Evolutionary conservation across 1,139 yeast genomes (phyloP), one percentile per base, ranked within the genome.

Genomic region (Lodderomyces theae): DNA sequence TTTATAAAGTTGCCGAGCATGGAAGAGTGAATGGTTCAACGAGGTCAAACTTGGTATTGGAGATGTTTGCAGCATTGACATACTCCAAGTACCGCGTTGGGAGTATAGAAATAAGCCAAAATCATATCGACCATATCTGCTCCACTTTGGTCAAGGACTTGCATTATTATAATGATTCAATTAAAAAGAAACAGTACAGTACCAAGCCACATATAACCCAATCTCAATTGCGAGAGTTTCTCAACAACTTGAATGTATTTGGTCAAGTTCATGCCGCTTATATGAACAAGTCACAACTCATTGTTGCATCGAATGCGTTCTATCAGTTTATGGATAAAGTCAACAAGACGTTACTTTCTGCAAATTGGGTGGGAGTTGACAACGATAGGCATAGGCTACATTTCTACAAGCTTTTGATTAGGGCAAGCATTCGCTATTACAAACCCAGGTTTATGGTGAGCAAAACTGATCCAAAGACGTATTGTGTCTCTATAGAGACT

Each of bases 121-220:
- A 58, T 28, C 65, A 69, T 1, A 53, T 61, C 21, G 62, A 62
- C 40, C 57, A 54, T 10, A 47, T 68, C 0, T 63, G 69, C 44
- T 53, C 65, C 2, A 54, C 60, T 33, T 58, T 72, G 37, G 55
- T 55, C 43, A 60, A 63, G 19, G 73, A 69, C 40, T 42, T 70
- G 12, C 61, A 63, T 42, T 63, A 66, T 42, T 64, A 56, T 49
- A 61, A 62, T 37, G 72, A 68, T 43, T 55, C 46, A 39, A 65
- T 68, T 40, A 55, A 51, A 35, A 63, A 64, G 29, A 35, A 42
- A n/a, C 15, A 18, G 3, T 28, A 34, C 13, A 17, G 16, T 9
- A 5, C 29, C 12, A 29, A 40, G 30, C 36, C 24, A 17, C 11
- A 17, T 33, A 19, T 39, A n/a, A 34, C 21, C 5, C 33, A 18